Evolutionary conservation across 768 basidiomycete genomes (phyloP).

Genomic region (Scleroderma citrinum): DNA sequence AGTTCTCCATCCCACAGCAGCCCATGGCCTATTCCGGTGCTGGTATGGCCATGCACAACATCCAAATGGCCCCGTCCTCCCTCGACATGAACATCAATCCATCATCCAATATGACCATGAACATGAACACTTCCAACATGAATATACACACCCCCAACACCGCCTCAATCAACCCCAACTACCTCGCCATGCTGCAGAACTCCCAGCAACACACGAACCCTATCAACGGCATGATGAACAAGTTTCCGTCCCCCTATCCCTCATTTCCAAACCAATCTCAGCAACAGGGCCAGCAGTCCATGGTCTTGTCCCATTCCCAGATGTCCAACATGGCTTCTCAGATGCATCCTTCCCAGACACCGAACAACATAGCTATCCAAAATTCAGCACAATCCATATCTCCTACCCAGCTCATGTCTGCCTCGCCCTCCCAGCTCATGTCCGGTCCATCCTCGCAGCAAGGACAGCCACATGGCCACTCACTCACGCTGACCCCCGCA

Average conservation of each 20-base stretch:
- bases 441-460: conserved; percentile 8
- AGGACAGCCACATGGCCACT: conserved; percentile 7
- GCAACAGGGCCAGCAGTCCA: conserved; percentile 9
- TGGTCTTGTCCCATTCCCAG: conserved; percentile 12
- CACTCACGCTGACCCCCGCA: conserved; percentile 30
- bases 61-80: conserved; percentile 3
- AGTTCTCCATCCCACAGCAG: conserved; percentile 15
- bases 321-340: conserved; percentile 10
- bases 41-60: conserved; percentile 9
- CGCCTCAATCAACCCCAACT: conserved; percentile 27
- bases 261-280: conserved; percentile 12
- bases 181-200: conserved; percentile 28
- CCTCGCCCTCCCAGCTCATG: conserved; percentile 22
- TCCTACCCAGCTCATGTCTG: conserved; percentile 14
- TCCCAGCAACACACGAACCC: conserved; percentile 4
- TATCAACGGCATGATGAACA: conserved; percentile 9
- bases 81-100: conserved; percentile 4
- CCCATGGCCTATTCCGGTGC: conserved; percentile 14
- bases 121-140: conserved; percentile 7
- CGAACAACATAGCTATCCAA: conserved; percentile 6
- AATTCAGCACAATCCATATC: conserved; percentile 18
- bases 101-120: conserved; percentile 1
- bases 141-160: conserved; percentile 6
- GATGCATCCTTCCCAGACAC: conserved; percentile 1
- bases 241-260: conserved; percentile 9